A percentile compares a stretch with the other conserved stretches of the same genome.
These are phyloP conservation scores for Saccharomyces cerevisiae DNA, from an alignment of 805 yeast genomes.

Conservation along the genomic window DNA sequence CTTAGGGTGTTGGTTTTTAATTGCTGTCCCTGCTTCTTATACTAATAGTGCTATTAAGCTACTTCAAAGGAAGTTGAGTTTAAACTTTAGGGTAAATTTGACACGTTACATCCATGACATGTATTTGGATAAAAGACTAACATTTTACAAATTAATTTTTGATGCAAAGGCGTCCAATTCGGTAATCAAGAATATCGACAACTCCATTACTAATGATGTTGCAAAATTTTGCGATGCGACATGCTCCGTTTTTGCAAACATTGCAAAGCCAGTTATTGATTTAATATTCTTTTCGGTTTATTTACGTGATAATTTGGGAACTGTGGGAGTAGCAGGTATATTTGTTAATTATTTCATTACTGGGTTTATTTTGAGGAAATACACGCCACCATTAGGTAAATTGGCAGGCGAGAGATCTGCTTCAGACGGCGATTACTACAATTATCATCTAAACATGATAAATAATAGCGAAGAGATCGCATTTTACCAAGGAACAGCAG, in stretches of 20 bases:
- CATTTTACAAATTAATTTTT: constrained; percentile 71
- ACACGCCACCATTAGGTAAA: constrained; percentile 80
- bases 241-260: constrained; percentile 73
- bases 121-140: constrained; percentile 71
- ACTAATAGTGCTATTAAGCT: constrained; percentile 85
- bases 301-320: constrained; percentile 76
- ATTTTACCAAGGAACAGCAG: constrained; percentile 78
- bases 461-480: constrained; percentile 91
- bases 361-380: constrained; percentile 60
- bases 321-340: constrained; percentile 76
- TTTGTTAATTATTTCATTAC: constrained; percentile 73
- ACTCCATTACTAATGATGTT: constrained; percentile 76
- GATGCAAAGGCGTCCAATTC: constrained; percentile 39
- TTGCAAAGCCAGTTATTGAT: constrained; percentile 89
- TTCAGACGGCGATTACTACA: constrained; percentile 83
- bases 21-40: constrained; percentile 89
- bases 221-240: constrained; percentile 72
- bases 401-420: constrained; percentile 64
- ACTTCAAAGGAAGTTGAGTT: constrained; percentile 64
- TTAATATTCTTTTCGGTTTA: constrained; percentile 76
- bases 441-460: constrained; percentile 75
- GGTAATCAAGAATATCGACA: constrained; percentile 60
- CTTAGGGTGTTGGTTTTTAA: constrained; percentile 74
- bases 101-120: constrained; percentile 84
- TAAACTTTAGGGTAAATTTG: constrained; percentile 77